Conservation (phyloP, 2,329 filamentous ascomycete species). For the Clonostachys sp. region DNA sequence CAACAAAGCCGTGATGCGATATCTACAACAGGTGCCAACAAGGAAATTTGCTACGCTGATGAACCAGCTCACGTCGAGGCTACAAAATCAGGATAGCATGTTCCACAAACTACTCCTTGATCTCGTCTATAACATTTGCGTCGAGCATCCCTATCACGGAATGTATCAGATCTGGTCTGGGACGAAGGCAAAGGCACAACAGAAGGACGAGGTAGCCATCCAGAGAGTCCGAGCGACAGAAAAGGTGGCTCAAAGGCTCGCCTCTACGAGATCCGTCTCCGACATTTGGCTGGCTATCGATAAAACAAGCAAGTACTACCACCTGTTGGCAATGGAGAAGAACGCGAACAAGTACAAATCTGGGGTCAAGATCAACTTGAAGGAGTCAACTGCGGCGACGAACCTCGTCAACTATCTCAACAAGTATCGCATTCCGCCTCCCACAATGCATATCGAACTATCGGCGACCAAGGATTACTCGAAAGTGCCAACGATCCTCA, state of each 20-base stretch:
- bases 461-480: slow-evolving; percentile 71
- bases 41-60: slow-evolving; percentile 89
- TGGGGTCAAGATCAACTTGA: slow-evolving; percentile 59
- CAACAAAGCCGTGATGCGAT: slow-evolving; percentile 69
- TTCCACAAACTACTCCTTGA: slow-evolving; percentile 76
- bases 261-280: slow-evolving; percentile 42
- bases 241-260: slow-evolving; percentile 59
- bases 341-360: slow-evolving; percentile 63
- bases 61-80: slow-evolving; percentile 93
- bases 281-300: slow-evolving; percentile 68
- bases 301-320: slow-evolving; percentile 65
- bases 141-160: slow-evolving; percentile 91
- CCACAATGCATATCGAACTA: slow-evolving; percentile 81
- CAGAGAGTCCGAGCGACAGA: slow-evolving; percentile 72
- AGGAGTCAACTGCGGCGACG: slow-evolving; percentile 58
- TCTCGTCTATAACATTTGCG: slow-evolving; percentile 78
- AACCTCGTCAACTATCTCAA: slow-evolving; percentile 59
- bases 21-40: slow-evolving; percentile 73
- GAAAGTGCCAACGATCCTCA: slow-evolving; percentile 66
- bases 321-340: slow-evolving; percentile 59
- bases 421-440: slow-evolving; percentile 73
- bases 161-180: slow-evolving; percentile 96
- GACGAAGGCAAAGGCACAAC: slow-evolving; percentile 62
- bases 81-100: slow-evolving; percentile 63
- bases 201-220: slow-evolving; percentile 69